Evolutionary conservation across 139 green algal genomes (phyloP).

Genomic region (Chlorella sp.): DNA sequence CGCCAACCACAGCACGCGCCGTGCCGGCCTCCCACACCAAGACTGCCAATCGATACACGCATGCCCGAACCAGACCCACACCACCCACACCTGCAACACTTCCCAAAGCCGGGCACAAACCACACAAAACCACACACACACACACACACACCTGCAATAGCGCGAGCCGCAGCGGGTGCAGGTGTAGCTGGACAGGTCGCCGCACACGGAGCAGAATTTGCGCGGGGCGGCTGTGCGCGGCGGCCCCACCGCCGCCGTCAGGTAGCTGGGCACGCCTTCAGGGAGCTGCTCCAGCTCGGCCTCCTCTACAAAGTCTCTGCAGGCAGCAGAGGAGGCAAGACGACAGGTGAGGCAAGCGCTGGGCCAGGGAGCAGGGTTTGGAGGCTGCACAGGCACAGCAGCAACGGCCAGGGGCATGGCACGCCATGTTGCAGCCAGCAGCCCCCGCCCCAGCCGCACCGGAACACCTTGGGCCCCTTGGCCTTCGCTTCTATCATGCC

Average conservation of each 20-base stretch:
- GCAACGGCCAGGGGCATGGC: not conserved
- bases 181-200: slow-evolving; percentile 65
- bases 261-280: slow-evolving; percentile 59
- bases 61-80: too few species aligned
- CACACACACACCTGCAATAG: slow-evolving; percentile 74
- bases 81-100: too few species aligned
- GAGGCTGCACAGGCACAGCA: not conserved
- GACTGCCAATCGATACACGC: too few species aligned
- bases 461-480: slow-evolving; percentile 63
- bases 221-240: slow-evolving; percentile 45
- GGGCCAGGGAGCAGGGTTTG: too few species aligned
- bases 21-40: too few species aligned
- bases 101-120: too few species aligned
- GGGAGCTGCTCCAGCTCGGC: slow-evolving; percentile 60
- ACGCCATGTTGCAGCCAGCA: not conserved
- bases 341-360: not conserved
- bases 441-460: not conserved
- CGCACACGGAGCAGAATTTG: slow-evolving; percentile 76
- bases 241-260: slow-evolving; percentile 65
- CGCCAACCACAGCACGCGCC: too few species aligned
- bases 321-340: too few species aligned
- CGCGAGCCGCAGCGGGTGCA: slow-evolving; percentile 79
- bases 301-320: slow-evolving; percentile 69
- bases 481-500: slow-evolving; percentile 50
- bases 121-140: too few species aligned